Evolutionary conservation across 768 basidiomycete species (phyloP).

Genomic region (Saitozyma podzolica): DNA sequence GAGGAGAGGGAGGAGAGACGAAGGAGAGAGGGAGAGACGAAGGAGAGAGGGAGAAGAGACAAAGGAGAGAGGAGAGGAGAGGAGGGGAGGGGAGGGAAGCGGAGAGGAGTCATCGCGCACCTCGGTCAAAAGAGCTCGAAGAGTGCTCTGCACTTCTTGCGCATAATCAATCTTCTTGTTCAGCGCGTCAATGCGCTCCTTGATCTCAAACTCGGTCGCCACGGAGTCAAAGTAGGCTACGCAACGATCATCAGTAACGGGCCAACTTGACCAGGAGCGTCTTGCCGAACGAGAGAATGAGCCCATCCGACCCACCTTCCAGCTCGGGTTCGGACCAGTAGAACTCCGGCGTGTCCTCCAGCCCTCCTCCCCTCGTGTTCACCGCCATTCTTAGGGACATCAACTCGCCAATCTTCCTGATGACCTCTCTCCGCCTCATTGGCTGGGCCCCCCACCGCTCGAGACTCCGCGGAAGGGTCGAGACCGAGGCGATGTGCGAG

Average conservation of each 20-base stretch:
- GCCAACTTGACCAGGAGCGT: neutral
- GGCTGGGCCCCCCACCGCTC: constrained; percentile 80
- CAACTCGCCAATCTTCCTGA: constrained; percentile 87
- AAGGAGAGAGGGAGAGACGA: too few relatives aligned
- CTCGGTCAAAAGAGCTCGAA: constrained; percentile 85
- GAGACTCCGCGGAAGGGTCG: constrained; percentile 71
- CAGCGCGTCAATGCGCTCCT: constrained; percentile 71
- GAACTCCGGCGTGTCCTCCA: constrained; percentile 58
- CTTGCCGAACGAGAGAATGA: too few relatives aligned
- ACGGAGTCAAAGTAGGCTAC: constrained; percentile 80
- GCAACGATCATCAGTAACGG: neutral
- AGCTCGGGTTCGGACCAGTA: constrained; percentile 93
- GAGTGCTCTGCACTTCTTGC: constrained; percentile 76
- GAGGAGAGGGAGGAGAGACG: too few relatives aligned
- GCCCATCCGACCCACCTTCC: constrained; percentile 61
- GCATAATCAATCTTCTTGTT: constrained; percentile 74
- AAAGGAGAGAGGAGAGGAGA: too few relatives aligned
- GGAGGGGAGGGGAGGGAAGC: too few relatives aligned
- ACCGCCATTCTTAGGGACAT: constrained; percentile 89
- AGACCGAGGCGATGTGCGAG: constrained; percentile 77
- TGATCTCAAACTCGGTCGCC: constrained; percentile 82
- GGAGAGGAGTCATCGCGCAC: too few relatives aligned
- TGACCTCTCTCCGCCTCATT: constrained; percentile 74
- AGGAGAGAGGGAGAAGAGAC: too few relatives aligned
- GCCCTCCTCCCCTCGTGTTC: constrained; percentile 61